Conservation (phyloP, 768 basidiomycete genomes). For the Kwoniella mangroviensis region DNA sequence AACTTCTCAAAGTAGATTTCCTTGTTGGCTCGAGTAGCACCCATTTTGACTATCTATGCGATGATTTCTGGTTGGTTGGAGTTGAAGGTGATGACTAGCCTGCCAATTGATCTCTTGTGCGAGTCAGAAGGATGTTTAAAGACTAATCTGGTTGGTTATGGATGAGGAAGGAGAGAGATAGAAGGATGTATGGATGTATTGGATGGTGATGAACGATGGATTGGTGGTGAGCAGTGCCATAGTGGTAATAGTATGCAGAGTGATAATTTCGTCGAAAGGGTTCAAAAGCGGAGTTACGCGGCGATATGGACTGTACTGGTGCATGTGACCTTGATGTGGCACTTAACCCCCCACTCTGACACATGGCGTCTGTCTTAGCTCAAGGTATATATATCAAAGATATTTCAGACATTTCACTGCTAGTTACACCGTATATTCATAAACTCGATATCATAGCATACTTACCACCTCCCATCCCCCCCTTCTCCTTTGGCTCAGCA, state of each 20-base stretch:
- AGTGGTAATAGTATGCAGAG: neutral
- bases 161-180: slow-evolving; percentile 16
- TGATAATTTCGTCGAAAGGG: slow-evolving; percentile 27
- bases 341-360: neutral
- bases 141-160: slow-evolving; percentile 37
- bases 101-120: slow-evolving; percentile 52
- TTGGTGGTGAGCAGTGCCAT: slow-evolving; percentile 6
- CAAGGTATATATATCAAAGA: no score
- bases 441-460: neutral
- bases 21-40: slow-evolving; percentile 87
- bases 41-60: slow-evolving; percentile 68
- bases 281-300: slow-evolving; percentile 8
- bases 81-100: slow-evolving; percentile 36
- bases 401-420: neutral
- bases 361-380: slow-evolving; percentile 10
- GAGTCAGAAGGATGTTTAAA: slow-evolving; percentile 57
- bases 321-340: neutral
- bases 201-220: slow-evolving; percentile 3
- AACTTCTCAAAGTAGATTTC: slow-evolving; percentile 89
- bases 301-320: neutral
- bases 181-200: slow-evolving; percentile 4
- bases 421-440: neutral
- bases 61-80: slow-evolving; percentile 30
- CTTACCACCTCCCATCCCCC: neutral
- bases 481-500: neutral